Evolutionary conservation across 768 basidiomycete genomes (phyloP).

Genomic region (Mycena venus): DNA sequence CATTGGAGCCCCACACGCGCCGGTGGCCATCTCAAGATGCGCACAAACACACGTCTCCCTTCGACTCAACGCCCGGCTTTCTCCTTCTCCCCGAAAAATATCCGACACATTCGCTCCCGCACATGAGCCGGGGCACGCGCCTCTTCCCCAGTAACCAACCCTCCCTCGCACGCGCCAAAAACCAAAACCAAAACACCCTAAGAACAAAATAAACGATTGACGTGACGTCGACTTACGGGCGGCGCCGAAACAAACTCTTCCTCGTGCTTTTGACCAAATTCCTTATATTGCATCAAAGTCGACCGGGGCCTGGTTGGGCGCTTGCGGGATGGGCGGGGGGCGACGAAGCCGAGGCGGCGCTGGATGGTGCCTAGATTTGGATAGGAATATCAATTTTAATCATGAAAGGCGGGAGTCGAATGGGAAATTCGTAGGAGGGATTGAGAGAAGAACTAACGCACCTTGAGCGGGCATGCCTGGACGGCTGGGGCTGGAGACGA

Average conservation of each 20-base stretch:
- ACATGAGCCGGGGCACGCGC: too few relatives aligned
- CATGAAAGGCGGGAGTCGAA: too few relatives aligned
- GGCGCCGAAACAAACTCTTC: constrained; percentile 80
- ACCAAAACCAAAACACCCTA: not conserved
- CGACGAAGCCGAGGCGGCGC: constrained; percentile 63
- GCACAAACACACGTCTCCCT: too few relatives aligned
- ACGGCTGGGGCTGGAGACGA: constrained; percentile 60
- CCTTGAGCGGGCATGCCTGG: constrained; percentile 55
- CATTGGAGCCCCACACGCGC: too few relatives aligned
- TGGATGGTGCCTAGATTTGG: constrained; percentile 56
- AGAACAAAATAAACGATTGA: not conserved
- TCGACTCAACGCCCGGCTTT: too few relatives aligned
- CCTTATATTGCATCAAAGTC: constrained; percentile 72
- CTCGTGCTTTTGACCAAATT: constrained; percentile 75
- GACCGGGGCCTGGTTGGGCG: constrained; percentile 47
- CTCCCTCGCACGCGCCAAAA: not conserved
- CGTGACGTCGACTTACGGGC: constrained; percentile 66
- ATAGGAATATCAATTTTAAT: too few relatives aligned
- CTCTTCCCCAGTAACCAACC: too few relatives aligned
- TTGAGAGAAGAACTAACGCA: too few relatives aligned
- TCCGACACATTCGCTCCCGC: too few relatives aligned
- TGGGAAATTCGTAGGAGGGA: too few relatives aligned
- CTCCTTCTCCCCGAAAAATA: too few relatives aligned
- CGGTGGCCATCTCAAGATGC: too few relatives aligned
- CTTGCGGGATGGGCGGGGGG: constrained; percentile 55